Base-by-base conservation (phyloP, 2,329 filamentous ascomycete species). In the Fusarium sp. region DNA sequence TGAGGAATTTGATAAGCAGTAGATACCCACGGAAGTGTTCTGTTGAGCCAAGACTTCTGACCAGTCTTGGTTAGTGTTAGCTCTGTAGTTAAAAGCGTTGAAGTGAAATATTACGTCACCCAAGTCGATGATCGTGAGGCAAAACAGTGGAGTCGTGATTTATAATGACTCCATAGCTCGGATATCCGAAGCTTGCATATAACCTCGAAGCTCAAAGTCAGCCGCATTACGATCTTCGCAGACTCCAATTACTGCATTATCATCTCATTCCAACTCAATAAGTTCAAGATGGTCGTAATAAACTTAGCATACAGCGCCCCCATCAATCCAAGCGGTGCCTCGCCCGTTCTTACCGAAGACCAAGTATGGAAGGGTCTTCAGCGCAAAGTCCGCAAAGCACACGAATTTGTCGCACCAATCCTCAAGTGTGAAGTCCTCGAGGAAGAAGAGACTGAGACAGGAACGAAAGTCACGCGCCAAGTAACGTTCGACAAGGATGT, bases 381-480 rank as follows among this genome's bases (percentile, higher is more conserved):
- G 72, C 74, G 76, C 66, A 81, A 82, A 58, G 78, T 79, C n/a
- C 73, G 72, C 3, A 68, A 61, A 7, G 76, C 80, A 5, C 65
- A 80, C 12, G 79, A 81, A 41, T 82, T 82, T 32, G 78, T 82
- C 14, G 75, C 80, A 2, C 75, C 77, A n/a, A 81, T 82, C 50
- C 63, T 68, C 3, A 55, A 63, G 10, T 80, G 78, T 69, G 59
- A 74, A 40, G 74, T 82, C n/a, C n/a, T n/a, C n/a, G n/a, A n/a
- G n/a, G n/a, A n/a, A n/a, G n/a, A n/a, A n/a, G n/a, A n/a, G n/a
- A n/a, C n/a, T n/a, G n/a, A n/a, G n/a, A 46, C 30, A 6, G 72
- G 71, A 1, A 55, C 67, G n/a, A 73, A 69, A 5, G 50, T 80
- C n/a, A 66, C 68, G 10, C 75, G 78, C 20, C 55, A 77, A 46